Base-by-base conservation (phyloP, 805 yeast genomes). In the Yarrowia sp. region DNA sequence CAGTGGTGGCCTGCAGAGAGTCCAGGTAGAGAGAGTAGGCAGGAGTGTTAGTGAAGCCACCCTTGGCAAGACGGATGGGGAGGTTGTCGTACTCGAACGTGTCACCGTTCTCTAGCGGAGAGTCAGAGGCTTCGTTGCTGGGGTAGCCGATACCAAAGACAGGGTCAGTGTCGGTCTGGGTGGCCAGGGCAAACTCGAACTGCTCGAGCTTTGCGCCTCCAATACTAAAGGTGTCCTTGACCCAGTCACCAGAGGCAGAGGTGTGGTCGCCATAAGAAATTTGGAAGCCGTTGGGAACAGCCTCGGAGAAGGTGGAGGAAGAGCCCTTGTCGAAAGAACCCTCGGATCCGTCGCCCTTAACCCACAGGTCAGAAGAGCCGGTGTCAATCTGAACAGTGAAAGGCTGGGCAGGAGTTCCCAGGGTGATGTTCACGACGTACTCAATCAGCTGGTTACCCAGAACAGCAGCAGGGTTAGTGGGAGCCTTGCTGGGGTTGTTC, bases 351-450 rank as follows among this genome's bases (percentile, higher is more conserved):
- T 36, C 31, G n/a, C 51, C 51, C 13, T 66, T 29, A 27, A 85
- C 81, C 87, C 88, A 85, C 42, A 85, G 70, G 69, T 86, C 90
- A 0, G 87, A 79, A 0, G 90, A 85, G 1, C 90, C 91, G 1
- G 90, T 86, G 68, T 86, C 91, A 18, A 86, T 69, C 49, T 84
- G 71, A 5, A 85, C 82, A 3, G 75, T 75, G 3, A 86, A 74
- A 9, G 75, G 70, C 68, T 85, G 86, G 0, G 76, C 68, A 1
- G 84, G 80, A 0, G 88, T 81, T 5, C 93, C 92, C 13, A 87
- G 61, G 12, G 71, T 10, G 18, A 27, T 14, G 12, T 46, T n/a
- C 4, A 25, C 29, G 6, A 18, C 36, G 53, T 46, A 46, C 24
- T 46, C 16, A 22, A 46, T 25, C 7, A 22, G 35, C 13, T 46